Percentiles rank a stretch among this genome's conserved stretches.
Conservation (phyloP, 2,329 filamentous ascomycete species). For the Pyrenophora seminiperda region DNA sequence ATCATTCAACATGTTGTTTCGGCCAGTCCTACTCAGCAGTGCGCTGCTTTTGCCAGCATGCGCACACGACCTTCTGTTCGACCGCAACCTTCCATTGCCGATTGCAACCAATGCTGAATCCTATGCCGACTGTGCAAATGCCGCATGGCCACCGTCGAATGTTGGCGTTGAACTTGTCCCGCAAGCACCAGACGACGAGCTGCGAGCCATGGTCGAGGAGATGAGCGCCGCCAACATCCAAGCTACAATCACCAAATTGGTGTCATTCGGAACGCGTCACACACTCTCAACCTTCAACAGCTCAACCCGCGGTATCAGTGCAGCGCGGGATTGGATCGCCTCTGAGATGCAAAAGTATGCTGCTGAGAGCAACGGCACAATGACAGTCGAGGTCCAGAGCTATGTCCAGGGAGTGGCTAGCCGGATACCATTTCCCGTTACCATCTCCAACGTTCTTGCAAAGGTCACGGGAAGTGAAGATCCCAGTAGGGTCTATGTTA, state of each 20-base stretch:
- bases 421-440: conserved; percentile 58
- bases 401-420: conserved; percentile 58
- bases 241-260: conserved; percentile 59
- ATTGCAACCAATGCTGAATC: conserved; percentile 40
- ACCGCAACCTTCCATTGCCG: conserved; percentile 34
- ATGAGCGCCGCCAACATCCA: conserved; percentile 55
- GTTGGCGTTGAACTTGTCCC: conserved; percentile 48
- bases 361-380: conserved; percentile 54
- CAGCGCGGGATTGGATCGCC: conserved; percentile 62
- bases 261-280: conserved; percentile 62
- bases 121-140: conserved; percentile 42
- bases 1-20: conserved; percentile 27
- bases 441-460: conserved; percentile 58
- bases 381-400: conserved; percentile 57
- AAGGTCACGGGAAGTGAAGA: conserved; percentile 57
- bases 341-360: conserved; percentile 58
- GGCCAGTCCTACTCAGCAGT: conserved; percentile 11
- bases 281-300: conserved; percentile 61
- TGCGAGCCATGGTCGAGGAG: conserved; percentile 48
- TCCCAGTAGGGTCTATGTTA: conserved; percentile 58
- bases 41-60: conserved; percentile 25
- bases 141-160: conserved; percentile 51
- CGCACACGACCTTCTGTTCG: conserved; percentile 35
- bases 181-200: conserved; percentile 50
- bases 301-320: conserved; percentile 59